These are phyloP conservation scores for Cystoderma amianthinum DNA, from an alignment of 768 basidiomycete genomes.

Conservation along the genomic window DNA sequence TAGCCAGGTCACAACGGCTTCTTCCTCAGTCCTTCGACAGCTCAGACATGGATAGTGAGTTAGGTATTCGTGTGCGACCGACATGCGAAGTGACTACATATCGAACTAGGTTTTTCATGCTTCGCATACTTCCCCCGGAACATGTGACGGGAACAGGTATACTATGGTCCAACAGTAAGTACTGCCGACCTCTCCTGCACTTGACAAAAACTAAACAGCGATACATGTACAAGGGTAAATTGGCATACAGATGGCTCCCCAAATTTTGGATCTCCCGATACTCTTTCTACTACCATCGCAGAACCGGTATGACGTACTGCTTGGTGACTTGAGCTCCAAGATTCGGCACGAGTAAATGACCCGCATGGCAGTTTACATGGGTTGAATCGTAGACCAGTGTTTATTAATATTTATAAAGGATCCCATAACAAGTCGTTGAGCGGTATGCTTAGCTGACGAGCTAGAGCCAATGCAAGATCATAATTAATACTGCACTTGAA, in stretches of 20 bases:
- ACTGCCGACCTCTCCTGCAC: background rate
- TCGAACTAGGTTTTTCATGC: constrained; percentile 19
- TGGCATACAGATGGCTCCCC: constrained; percentile 2
- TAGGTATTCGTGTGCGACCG: background rate
- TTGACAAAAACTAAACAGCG: constrained; percentile 3
- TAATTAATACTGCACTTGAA: constrained; percentile 73
- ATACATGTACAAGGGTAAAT: constrained; percentile 6
- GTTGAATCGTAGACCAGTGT: too few relatives aligned
- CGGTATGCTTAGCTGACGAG: constrained; percentile 52
- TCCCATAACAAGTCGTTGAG: constrained; percentile 71
- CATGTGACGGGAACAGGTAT: constrained; percentile 16
- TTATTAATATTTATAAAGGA: constrained; percentile 22
- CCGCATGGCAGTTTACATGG: too few relatives aligned
- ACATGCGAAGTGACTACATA: too few relatives aligned
- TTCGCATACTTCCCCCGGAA: constrained; percentile 14
- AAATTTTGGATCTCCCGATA: background rate
- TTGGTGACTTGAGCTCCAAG: constrained; percentile 7
- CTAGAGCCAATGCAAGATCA: constrained; percentile 44
- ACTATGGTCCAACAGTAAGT: constrained; percentile 17
- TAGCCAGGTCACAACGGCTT: constrained; percentile 29
- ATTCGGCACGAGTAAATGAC: too few relatives aligned
- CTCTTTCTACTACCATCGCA: constrained; percentile 1
- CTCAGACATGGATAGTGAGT: constrained; percentile 15
- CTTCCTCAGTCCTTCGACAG: constrained; percentile 21
- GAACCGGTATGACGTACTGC: constrained; percentile 7